Evolutionary conservation across 2,329 filamentous ascomycete genomes (phyloP).

Genomic region (Ophiostoma quercus): DNA sequence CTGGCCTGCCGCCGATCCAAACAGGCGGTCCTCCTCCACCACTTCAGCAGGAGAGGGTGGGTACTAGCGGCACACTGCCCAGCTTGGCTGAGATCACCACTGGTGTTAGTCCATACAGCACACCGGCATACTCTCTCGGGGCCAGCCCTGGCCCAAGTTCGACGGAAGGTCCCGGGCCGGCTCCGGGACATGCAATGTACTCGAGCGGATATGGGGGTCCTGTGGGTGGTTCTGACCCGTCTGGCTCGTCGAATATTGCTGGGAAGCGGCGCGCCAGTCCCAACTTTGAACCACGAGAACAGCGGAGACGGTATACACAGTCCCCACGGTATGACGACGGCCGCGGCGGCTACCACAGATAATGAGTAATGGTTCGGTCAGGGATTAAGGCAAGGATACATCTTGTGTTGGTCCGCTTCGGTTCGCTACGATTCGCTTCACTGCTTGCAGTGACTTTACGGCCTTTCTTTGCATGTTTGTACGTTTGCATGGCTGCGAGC

Average conservation of each 20-base stretch:
- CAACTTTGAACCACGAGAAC: slow-evolving; percentile 43
- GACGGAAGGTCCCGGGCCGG: slow-evolving; percentile 36
- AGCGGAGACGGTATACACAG: slow-evolving; percentile 41
- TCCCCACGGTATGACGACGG: slow-evolving; percentile 29
- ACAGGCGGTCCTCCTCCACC: slow-evolving; percentile 27
- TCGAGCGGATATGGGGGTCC: slow-evolving; percentile 6
- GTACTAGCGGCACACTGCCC: slow-evolving; percentile 43
- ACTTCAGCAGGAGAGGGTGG: slow-evolving; percentile 27
- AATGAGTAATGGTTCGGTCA: background rate
- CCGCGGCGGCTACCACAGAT: slow-evolving; percentile 18
- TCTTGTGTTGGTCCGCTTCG: no score
- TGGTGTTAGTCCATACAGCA: slow-evolving; percentile 56
- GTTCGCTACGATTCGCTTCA: background rate
- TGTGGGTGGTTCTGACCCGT: background rate
- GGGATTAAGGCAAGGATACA: background rate
- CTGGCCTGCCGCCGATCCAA: slow-evolving; percentile 51
- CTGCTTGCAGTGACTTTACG: no score
- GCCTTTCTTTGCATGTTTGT: slow-evolving; percentile 12
- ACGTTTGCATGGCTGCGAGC: background rate
- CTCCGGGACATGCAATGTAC: background rate
- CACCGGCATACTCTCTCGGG: slow-evolving; percentile 49
- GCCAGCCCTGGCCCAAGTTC: slow-evolving; percentile 39
- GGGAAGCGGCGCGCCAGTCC: slow-evolving; percentile 52
- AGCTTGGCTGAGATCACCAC: slow-evolving; percentile 60
- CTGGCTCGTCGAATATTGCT: slow-evolving; percentile 28